Percentiles rank a stretch among this genome's conserved stretches.
Conservation (phyloP, 257 asterid genomes). For the Gentiana dahurica region DNA sequence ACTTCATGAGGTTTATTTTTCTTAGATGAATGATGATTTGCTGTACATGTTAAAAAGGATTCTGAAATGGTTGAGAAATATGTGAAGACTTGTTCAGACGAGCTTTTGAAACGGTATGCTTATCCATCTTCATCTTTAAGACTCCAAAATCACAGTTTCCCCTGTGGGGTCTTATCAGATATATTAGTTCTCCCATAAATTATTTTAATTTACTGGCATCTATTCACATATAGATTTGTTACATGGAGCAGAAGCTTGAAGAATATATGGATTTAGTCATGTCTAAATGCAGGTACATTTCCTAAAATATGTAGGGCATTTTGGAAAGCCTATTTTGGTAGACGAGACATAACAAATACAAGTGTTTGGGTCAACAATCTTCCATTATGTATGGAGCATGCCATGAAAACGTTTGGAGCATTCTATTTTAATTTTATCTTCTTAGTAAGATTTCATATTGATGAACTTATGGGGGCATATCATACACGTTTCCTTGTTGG, state of each 20-base stretch:
- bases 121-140: neutral
- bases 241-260: constrained; percentile 76
- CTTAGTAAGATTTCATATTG: no score
- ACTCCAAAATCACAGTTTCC: neutral
- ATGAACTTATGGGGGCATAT: no score
- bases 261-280: constrained; percentile 40
- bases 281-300: constrained; percentile 61
- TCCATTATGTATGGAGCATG: no score
- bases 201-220: neutral
- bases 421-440: no score
- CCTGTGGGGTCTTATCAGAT: neutral
- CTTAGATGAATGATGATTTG: constrained; percentile 49
- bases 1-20: neutral
- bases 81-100: constrained; percentile 31
- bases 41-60: constrained; percentile 41
- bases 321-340: no score
- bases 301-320: neutral
- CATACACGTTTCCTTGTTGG: no score
- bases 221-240: constrained; percentile 32
- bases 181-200: neutral
- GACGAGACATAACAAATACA: no score
- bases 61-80: constrained; percentile 45
- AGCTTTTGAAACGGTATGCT: constrained; percentile 33
- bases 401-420: no score
- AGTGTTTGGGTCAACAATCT: no score